Percentiles rank a stretch among this genome's conserved stretches.
Conservation (phyloP, 78 protist species). For the Bigelowiella natans region DNA sequence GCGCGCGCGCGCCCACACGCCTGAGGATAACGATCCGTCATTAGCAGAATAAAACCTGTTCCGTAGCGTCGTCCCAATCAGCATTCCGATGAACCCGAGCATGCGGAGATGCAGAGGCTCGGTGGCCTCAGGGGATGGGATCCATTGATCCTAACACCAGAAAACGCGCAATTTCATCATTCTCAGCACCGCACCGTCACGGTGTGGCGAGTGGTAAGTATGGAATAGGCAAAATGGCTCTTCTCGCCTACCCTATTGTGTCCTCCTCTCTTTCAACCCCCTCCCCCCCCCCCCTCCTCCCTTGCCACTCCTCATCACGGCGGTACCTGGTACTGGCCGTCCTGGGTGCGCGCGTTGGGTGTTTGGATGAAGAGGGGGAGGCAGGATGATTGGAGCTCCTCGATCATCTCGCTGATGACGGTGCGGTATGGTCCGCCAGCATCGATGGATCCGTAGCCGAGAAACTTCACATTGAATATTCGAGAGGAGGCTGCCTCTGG, state of each 20-base stretch:
- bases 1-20: not conserved
- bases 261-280: too few species aligned
- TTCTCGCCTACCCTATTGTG: too few species aligned
- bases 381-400: constrained; percentile 21
- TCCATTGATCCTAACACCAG: constrained; percentile 15
- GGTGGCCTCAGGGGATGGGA: constrained; percentile 30
- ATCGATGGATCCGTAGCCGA: constrained; percentile 35
- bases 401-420: not conserved
- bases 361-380: constrained; percentile 19
- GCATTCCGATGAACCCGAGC: constrained; percentile 22
- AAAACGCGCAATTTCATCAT: too few species aligned
- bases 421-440: constrained; percentile 46
- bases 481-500: too few species aligned
- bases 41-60: not conserved
- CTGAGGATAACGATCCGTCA: not conserved
- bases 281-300: too few species aligned
- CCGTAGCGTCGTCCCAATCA: constrained; percentile 29
- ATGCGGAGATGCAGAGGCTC: not conserved
- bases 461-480: constrained; percentile 8
- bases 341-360: constrained; percentile 34
- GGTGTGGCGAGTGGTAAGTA: too few species aligned
- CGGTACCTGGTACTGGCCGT: too few species aligned
- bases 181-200: too few species aligned
- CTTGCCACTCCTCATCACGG: too few species aligned
- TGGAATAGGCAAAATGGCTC: too few species aligned